Conservation (phyloP, 75 land plant species). For the Azolla pinnata region DNA sequence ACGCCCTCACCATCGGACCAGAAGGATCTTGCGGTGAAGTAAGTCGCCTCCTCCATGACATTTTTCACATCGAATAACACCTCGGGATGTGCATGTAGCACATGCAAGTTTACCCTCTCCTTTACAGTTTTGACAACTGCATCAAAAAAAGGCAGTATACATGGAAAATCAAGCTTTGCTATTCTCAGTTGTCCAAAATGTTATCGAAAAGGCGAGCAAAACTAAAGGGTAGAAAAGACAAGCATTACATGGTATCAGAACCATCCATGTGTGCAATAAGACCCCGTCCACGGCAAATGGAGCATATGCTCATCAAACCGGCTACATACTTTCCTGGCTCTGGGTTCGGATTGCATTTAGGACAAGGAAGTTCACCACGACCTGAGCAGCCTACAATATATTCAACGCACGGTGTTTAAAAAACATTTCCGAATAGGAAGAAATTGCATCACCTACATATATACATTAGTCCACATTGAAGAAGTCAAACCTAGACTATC, state of each 20-base stretch:
- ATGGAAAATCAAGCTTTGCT: too few relatives aligned
- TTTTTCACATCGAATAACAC: constrained; percentile 58
- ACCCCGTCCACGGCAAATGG: constrained; percentile 79
- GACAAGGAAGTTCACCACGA: constrained; percentile 54
- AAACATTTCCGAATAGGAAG: too few relatives aligned
- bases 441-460: too few relatives aligned
- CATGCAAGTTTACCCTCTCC: constrained; percentile 77
- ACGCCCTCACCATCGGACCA: constrained; percentile 56
- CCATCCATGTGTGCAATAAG: constrained; percentile 93
- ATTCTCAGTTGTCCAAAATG: background rate
- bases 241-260: constrained; percentile 86
- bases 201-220: background rate
- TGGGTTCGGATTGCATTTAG: constrained; percentile 50
- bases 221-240: too few relatives aligned
- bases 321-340: constrained; percentile 55
- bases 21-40: constrained; percentile 39
- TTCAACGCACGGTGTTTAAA: too few relatives aligned
- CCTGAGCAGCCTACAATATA: constrained; percentile 81
- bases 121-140: constrained; percentile 63
- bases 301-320: constrained; percentile 51
- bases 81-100: constrained; percentile 66
- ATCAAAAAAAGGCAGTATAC: constrained; percentile 3
- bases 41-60: constrained; percentile 65
- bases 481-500: too few relatives aligned
- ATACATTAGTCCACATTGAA: too few relatives aligned